These are phyloP conservation scores for Ceratocystis cubensis DNA, from an alignment of 2,329 filamentous ascomycete species.

Conservation along the genomic window DNA sequence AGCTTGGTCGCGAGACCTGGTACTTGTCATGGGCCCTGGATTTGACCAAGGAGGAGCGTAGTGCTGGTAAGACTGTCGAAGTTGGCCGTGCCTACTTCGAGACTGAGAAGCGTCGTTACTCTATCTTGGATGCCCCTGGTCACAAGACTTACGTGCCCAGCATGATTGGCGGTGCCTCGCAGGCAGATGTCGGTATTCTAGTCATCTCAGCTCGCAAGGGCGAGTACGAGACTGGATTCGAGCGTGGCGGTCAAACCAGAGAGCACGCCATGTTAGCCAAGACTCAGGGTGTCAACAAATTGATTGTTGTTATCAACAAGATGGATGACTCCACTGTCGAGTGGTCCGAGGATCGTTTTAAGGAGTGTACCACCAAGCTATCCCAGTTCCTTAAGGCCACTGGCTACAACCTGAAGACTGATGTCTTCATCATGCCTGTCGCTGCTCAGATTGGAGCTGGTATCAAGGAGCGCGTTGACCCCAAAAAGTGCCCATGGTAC, in stretches of 20 bases:
- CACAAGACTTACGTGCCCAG: constrained; percentile 97
- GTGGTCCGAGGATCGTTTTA: constrained; percentile 86
- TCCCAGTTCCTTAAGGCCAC: constrained; percentile 77
- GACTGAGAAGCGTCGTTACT: constrained; percentile 91
- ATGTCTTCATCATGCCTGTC: constrained; percentile 91
- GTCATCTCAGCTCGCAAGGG: constrained; percentile 96
- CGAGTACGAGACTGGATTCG: constrained; percentile 97
- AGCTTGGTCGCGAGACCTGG: constrained; percentile 93
- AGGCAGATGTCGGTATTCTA: constrained; percentile 86
- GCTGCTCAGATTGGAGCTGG: constrained; percentile 76
- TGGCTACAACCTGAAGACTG: constrained; percentile 87
- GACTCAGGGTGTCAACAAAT: constrained; percentile 95
- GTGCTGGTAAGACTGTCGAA: constrained; percentile 96
- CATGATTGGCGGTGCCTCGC: constrained; percentile 94
- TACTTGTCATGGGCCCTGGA: constrained; percentile 98
- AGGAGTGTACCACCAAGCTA: constrained; percentile 86
- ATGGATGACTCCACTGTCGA: constrained; percentile 97
- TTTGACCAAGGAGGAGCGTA: constrained; percentile 87
- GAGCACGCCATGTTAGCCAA: constrained; percentile 97
- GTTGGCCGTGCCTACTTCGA: constrained; percentile 94
- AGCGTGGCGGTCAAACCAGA: constrained; percentile 87
- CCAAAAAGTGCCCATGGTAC: constrained; percentile 69
- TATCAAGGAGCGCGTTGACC: constrained; percentile 78
- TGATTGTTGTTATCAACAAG: constrained; percentile 93
- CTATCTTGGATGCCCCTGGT: constrained; percentile 88